phyloP scores from a whole-genome alignment of 1,284 basidiomycete species.

The Mycosarcoma maydis region DNA sequence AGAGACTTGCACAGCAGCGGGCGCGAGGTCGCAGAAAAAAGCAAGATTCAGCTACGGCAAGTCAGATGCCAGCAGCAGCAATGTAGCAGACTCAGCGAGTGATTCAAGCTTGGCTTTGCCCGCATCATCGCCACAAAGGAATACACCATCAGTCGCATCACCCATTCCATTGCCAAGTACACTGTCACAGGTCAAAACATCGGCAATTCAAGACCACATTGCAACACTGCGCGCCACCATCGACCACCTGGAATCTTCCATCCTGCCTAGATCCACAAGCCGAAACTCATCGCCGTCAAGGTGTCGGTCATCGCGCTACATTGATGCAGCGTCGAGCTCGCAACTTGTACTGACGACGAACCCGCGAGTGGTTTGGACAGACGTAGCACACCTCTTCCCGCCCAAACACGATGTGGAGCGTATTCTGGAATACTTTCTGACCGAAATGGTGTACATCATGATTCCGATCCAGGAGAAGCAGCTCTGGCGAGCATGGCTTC shows the following conservation, averaged over 20 bases:
- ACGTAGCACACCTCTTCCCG: slow-evolving; percentile 28
- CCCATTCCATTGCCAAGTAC: neutral
- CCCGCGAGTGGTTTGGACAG: slow-evolving; percentile 14
- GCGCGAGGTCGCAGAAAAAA: slow-evolving; percentile 6
- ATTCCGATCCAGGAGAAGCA: slow-evolving; percentile 34
- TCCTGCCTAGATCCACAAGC: neutral
- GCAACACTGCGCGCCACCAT: slow-evolving; percentile 18
- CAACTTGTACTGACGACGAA: slow-evolving; percentile 6
- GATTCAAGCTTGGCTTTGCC: neutral
- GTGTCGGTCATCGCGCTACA: neutral
- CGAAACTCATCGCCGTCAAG: neutral
- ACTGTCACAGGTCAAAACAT: neutral
- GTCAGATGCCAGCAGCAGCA: neutral
- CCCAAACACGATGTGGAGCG: slow-evolving; percentile 25
- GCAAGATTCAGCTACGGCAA: slow-evolving; percentile 1
- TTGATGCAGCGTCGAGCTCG: neutral
- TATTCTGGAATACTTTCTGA: slow-evolving; percentile 24
- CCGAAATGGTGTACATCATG: slow-evolving; percentile 39
- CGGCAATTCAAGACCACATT: slow-evolving; percentile 20
- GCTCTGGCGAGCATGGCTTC: slow-evolving; percentile 26
- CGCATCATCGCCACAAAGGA: neutral
- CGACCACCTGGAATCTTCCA: slow-evolving; percentile 14
- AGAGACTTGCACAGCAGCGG: neutral
- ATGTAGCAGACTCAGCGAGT: neutral
- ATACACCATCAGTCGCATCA: neutral